Percentiles rank a stretch among this genome's conserved stretches.
Evolutionary conservation across 176 grass and related monocot species (phyloP).

Genomic region (Carex littledalei): DNA sequence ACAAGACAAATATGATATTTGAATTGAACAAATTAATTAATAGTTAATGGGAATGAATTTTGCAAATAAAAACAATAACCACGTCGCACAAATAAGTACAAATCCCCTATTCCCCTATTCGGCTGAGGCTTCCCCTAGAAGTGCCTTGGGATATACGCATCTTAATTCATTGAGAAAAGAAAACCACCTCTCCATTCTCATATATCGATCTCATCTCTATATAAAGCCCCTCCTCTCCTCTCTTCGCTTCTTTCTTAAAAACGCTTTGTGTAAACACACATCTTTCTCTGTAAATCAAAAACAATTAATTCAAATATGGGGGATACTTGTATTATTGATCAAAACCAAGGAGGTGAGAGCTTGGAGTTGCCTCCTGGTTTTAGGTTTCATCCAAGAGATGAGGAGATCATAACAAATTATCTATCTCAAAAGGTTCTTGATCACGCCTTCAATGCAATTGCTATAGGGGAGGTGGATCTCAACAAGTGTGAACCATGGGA

Average conservation of each 20-base stretch:
- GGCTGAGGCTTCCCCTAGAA: constrained; percentile 22
- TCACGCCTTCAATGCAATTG: constrained; percentile 15
- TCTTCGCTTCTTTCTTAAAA: constrained; percentile 26
- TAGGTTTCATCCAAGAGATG: constrained; percentile 36
- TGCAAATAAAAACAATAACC: constrained; percentile 4
- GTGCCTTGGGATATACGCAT: constrained; percentile 24
- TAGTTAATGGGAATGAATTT: constrained; percentile 25
- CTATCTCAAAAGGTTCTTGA: constrained; percentile 19
- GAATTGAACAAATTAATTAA: not conserved
- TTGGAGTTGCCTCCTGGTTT: constrained; percentile 31
- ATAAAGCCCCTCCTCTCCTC: not conserved
- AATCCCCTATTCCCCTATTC: not conserved
- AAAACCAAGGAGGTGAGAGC: constrained; percentile 16
- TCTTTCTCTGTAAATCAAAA: not conserved
- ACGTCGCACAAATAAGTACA: constrained; percentile 20
- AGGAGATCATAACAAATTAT: constrained; percentile 35
- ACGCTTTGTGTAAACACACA: not conserved
- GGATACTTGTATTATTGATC: not conserved
- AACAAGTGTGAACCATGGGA: constrained; percentile 42
- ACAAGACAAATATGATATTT: constrained; percentile 22
- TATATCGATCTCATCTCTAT: not conserved
- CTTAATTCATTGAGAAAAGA: constrained; percentile 24
- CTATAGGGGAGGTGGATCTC: constrained; percentile 34
- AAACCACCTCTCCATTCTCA: not conserved
- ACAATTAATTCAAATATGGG: not conserved